Evolutionary conservation across 495 filamentous ascomycete genomes (phyloP), one percentile per base, ranked within the genome.

Genomic region (Aspergillus steynii): DNA sequence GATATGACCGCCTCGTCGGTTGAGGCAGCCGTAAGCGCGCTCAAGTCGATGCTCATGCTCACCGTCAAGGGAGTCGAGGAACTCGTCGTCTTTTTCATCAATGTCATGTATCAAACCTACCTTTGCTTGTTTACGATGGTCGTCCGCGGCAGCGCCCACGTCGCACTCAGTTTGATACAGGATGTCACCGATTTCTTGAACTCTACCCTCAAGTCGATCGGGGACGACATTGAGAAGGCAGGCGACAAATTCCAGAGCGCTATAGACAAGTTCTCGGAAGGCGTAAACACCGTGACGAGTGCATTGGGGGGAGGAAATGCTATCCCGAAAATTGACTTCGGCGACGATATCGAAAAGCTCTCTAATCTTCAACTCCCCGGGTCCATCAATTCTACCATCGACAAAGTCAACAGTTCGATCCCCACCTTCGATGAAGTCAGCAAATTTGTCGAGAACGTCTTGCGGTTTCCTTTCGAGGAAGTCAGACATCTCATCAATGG

Each of bases 81-180:
- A 69, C 85, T 99, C 25, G 84, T 98, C 52, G 77, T 97, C 56
- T 98, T 98, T 75, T 79, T 91, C 67, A 87, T 98, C 74, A 90
- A 95, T 71, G 85, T 96, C 77, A 83, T 96, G 76, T 92, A 90
- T 34, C 86, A 86, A 52, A 96, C 91, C 5, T 97, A 96, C 68
- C 80, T 91, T 59, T 99, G 95, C 68, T 79, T 99, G 28, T 89
- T 92, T 67, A 88, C 88, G 10, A 80, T 96, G 63, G 89, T 89
- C 12, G 84, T 97, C 48, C 80, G 87, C 56, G 91, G 92, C 52
- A 89, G 85, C 64, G 77, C 96, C 49, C 84, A 89, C 31, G 86
- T 85, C 34, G 88, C 89, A 0, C 75, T 90, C 49, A 75, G 82
- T 42, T 77, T 92, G 37, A 82, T 92, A 29, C 80, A 92, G 65